phyloP scores from a whole-genome alignment of 148 eudicot species.

The Persicaria maculosa region DNA sequence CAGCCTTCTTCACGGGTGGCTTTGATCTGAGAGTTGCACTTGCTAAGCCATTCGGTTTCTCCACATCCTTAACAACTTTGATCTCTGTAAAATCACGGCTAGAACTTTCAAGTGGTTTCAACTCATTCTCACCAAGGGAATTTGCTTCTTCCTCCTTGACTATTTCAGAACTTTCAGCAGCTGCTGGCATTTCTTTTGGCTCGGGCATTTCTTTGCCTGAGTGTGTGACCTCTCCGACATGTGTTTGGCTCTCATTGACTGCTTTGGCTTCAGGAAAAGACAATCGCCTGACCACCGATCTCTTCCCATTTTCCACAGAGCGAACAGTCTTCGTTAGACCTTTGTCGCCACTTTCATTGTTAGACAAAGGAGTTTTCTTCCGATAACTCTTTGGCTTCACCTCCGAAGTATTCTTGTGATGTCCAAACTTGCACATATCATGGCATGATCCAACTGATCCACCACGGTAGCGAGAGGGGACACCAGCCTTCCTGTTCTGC shows the following conservation, averaged over 20 bases:
- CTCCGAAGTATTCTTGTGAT: constrained; percentile 21
- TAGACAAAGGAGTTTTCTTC: constrained; percentile 17
- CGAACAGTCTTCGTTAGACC: constrained; percentile 11
- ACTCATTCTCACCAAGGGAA: no score
- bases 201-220: constrained; percentile 11
- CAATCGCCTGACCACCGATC: constrained; percentile 26
- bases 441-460: constrained; percentile 67
- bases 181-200: constrained; percentile 15
- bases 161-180: not conserved
- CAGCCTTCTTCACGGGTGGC: constrained; percentile 28
- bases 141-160: constrained; percentile 4
- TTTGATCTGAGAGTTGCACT: constrained; percentile 21
- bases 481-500: constrained; percentile 22
- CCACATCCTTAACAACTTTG: constrained; percentile 25
- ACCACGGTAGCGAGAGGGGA: constrained; percentile 54
- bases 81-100: constrained; percentile 21
- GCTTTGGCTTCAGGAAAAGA: constrained; percentile 30
- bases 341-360: constrained; percentile 20
- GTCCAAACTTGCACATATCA: constrained; percentile 64
- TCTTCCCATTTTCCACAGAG: constrained; percentile 24
- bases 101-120: constrained; percentile 17
- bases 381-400: constrained; percentile 22
- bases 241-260: constrained; percentile 13
- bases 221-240: not conserved
- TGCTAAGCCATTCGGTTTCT: constrained; percentile 19